Evolutionary conservation across 2,329 filamentous ascomycete species (phyloP), one percentile per base, ranked within the genome.

Genomic region (Trichoderma sp.): DNA sequence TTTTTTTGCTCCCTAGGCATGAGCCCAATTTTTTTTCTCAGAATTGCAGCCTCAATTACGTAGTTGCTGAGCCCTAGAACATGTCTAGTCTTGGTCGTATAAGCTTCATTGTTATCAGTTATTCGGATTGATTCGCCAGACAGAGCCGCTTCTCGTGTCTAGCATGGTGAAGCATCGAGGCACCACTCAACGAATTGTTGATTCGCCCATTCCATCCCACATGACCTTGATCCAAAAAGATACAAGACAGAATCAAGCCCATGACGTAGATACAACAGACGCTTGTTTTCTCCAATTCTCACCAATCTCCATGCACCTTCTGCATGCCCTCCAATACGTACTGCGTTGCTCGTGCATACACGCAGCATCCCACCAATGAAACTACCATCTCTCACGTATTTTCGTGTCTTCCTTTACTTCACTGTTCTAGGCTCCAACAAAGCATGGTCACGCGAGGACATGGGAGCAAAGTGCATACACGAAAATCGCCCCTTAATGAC

Each of bases 401-500:
- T 49, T 13, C 21, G 5, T 13, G 6, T 26, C 52, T 26, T 28
- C 21, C n/a, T 37, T 26, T 28, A 13, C 8, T 13, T 49, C 46
- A 49, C n/a, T 10, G 26, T 49, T 24, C 46, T 66, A 66, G 64
- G 64, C 64, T 55, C 28, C 52, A 51, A 24, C 13, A 34, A 34
- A 34, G 32, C 34, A 28, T 59, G 34, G 56, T 66, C 64, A 66
- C 64, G 64, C 54, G 64, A 51, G 46, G 54, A 43, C 39, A n/a
- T 6, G 24, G 13, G 0, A 6, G 14, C 4, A 4, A n/a, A 13
- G 54, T 30, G 21, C 52, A 16, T 30, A 34, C 13, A 34, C 5
- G n/a, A 34, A 37, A 55, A 28, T 66, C n/a, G 54, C 54, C 54
- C 39, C 64, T 66, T 34, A 43, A 37, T 66, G 64, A 66, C 64